phyloP scores from a whole-genome alignment of 1,284 basidiomycete genomes.

The Ceratobasidium theobromae region DNA sequence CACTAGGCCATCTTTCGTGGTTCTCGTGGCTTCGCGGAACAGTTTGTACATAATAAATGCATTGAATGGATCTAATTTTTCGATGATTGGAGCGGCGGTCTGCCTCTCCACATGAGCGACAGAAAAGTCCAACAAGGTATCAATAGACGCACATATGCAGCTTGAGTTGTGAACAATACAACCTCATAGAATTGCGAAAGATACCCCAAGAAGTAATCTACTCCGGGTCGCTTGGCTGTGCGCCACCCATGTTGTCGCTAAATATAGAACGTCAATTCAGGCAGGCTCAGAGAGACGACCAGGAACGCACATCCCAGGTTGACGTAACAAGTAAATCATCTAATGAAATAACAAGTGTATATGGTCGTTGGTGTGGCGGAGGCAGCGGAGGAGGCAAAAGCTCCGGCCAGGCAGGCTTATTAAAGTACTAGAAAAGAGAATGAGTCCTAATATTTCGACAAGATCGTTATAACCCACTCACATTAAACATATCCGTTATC shows the following conservation, averaged over 20 bases:
- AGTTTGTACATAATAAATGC: conserved; percentile 88
- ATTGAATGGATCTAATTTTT: conserved; percentile 93
- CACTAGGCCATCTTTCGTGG: conserved; percentile 74
- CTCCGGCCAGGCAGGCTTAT: conserved; percentile 89
- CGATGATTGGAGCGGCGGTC: conserved; percentile 88
- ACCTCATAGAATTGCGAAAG: conserved; percentile 98
- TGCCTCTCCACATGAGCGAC: conserved; percentile 42
- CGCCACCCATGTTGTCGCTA: conserved; percentile 86
- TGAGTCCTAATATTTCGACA: neutral
- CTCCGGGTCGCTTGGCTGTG: conserved; percentile 91
- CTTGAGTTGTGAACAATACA: conserved; percentile 92
- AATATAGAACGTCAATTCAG: neutral
- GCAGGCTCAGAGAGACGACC: neutral
- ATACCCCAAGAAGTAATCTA: conserved; percentile 97
- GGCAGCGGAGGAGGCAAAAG: conserved; percentile 88
- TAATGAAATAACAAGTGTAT: conserved; percentile 88
- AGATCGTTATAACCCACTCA: conserved; percentile 43
- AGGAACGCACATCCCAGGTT: conserved; percentile 83
- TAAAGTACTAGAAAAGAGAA: conserved; percentile 67
- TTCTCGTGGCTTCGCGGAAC: conserved; percentile 86
- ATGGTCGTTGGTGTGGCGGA: conserved; percentile 83
- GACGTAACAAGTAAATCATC: conserved; percentile 92
- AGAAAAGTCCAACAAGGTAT: conserved; percentile 2
- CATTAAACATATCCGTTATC: conserved; percentile 33
- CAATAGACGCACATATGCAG: conserved; percentile 70